Evolutionary conservation across 139 green algal genomes (phyloP), one percentile per base, ranked within the genome.

Genomic region (Asterochloris erici): DNA sequence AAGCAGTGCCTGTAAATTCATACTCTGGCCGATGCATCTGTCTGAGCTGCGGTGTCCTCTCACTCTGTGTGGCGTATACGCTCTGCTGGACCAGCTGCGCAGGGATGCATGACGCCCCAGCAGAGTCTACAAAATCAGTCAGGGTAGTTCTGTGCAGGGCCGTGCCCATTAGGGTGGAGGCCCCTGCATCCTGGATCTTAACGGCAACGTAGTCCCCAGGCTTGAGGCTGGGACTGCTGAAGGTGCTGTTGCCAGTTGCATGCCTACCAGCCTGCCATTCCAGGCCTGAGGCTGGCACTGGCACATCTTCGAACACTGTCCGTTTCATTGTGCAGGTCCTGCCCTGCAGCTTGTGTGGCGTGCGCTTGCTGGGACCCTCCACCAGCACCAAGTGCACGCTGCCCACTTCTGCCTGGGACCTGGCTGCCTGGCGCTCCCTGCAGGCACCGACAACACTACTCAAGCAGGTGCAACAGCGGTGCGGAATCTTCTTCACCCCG

Each of bases 301-400:
- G 62, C 12, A 71, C 28, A 19, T 92, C 84, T 0, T 77, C 70
- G 68, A 94, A 88, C 12, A 93, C 47, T 1, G 93, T 91, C 0
- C 93, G 87, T 85, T 95, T 95, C 77, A 93, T 92, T 54, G 81
- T 94, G 87, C 90, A 90, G 9, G 89, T 94, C 23, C 90, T 82
- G 26, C 93, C 94, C 0, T 88, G 94, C 61, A 93, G 79, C 24
- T 77, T 54, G 24, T 38, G 47, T 13, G 74, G 84, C 12, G 79
- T 82, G 9, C 82, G 82, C 19, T 85, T 84, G 0, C 92, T 88
- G 14, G 77, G 68, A 0, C 93, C 94, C 79, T 97, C 91, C 11
- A 96, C 84, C 63, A 97, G 88, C 27, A 96, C 90, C 74, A 92
- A 78, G 69, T 96, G 92, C 0, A 68, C 12, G 19, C 81, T 64